Conservation (phyloP, 1,284 basidiomycete genomes). For the Cryptococcus sp. region DNA sequence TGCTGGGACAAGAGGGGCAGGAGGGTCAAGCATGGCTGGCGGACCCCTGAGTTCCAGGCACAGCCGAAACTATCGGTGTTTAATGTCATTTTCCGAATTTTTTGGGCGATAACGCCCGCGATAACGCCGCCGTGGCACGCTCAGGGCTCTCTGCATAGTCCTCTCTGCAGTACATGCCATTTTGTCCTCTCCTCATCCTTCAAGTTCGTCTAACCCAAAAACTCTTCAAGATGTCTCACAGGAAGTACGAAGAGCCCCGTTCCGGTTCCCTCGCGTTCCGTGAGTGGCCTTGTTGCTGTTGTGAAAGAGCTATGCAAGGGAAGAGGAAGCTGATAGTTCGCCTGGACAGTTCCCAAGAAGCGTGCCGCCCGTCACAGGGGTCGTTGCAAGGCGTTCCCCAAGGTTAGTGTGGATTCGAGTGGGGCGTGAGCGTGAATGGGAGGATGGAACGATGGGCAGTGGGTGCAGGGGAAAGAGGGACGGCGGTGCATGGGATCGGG, state of each 20-base stretch:
- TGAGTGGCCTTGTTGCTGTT: slow-evolving; percentile 6
- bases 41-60: too few species aligned
- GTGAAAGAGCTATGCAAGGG: neutral
- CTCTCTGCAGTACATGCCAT: too few species aligned
- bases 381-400: slow-evolving; percentile 98
- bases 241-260: slow-evolving; percentile 89
- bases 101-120: too few species aligned
- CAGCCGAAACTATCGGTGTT: too few species aligned
- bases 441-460: neutral
- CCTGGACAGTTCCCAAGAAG: slow-evolving; percentile 69
- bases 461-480: slow-evolving; percentile 3
- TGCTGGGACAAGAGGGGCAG: too few species aligned
- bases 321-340: slow-evolving; percentile 17
- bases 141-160: too few species aligned
- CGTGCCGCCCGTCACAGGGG: slow-evolving; percentile 92
- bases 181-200: slow-evolving; percentile 15
- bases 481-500: slow-evolving; percentile 1
- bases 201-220: slow-evolving; percentile 9
- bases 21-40: too few species aligned
- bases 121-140: too few species aligned
- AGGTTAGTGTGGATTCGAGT: slow-evolving; percentile 55
- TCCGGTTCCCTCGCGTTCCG: slow-evolving; percentile 74
- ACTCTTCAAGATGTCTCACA: slow-evolving; percentile 43
- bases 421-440: neutral
- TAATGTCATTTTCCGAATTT: too few species aligned